Conservation (phyloP, 768 basidiomycete genomes). For the Tulasnella sp. region DNA sequence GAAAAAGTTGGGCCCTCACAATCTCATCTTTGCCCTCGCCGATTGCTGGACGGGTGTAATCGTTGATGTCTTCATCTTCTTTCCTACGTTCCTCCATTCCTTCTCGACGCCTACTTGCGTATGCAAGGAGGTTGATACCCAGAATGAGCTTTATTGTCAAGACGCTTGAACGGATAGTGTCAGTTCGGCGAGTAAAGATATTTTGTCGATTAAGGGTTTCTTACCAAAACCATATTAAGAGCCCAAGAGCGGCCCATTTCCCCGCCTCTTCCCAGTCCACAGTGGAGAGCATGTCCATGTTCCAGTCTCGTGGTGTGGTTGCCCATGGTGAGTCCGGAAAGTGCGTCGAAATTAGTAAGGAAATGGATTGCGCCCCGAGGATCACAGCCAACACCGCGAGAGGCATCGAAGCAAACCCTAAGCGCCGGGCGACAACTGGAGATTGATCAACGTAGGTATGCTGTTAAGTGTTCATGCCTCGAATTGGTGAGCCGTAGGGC, state of each 20-base stretch:
- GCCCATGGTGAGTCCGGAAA: constrained; percentile 41
- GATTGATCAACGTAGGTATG: constrained; percentile 93
- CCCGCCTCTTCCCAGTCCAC: constrained; percentile 16
- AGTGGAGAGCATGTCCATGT: not conserved
- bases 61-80: constrained; percentile 67
- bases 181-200: not conserved
- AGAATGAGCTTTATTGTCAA: constrained; percentile 88
- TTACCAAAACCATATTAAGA: constrained; percentile 81
- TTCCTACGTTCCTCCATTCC: constrained; percentile 69
- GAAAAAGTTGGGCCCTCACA: constrained; percentile 36
- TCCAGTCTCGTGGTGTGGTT: constrained; percentile 38
- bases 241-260: constrained; percentile 51
- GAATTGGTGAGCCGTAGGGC: not conserved
- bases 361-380: constrained; percentile 64
- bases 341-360: constrained; percentile 49
- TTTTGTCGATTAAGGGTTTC: constrained; percentile 29
- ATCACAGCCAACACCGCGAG: constrained; percentile 76
- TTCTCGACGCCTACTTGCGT: constrained; percentile 62
- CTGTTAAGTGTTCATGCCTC: constrained; percentile 32
- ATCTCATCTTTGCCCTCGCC: constrained; percentile 85
- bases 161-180: constrained; percentile 36
- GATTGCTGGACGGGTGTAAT: constrained; percentile 84
- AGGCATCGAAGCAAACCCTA: constrained; percentile 90
- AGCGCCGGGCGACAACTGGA: constrained; percentile 82
- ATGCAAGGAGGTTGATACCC: constrained; percentile 78